These are phyloP conservation scores for Prunus padus DNA, from an alignment of 306 rosid genomes.

Conservation along the genomic window DNA sequence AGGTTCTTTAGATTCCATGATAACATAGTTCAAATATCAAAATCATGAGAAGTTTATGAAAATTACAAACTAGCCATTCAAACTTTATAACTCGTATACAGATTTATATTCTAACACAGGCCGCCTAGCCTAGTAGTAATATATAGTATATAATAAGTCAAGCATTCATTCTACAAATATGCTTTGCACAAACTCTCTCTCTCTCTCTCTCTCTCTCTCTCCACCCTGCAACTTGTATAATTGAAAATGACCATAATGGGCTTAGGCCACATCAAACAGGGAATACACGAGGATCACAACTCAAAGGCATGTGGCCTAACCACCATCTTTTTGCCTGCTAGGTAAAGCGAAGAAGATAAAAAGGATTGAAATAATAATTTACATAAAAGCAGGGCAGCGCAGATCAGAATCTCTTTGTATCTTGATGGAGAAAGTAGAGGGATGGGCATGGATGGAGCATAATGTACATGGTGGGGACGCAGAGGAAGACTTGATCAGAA, in stretches of 20 bases:
- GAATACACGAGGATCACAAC: no score
- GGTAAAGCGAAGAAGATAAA: background rate
- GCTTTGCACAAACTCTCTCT: background rate
- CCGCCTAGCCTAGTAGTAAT: no score
- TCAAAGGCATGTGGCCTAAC: background rate
- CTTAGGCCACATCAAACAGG: background rate
- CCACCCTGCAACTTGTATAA: background rate
- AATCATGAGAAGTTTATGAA: no score
- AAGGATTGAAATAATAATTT: background rate
- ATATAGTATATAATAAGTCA: background rate
- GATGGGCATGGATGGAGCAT: background rate
- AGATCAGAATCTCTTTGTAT: background rate
- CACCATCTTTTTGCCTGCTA: background rate
- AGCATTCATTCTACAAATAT: background rate
- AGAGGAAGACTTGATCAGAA: conserved; percentile 10
- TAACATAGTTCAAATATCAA: no score
- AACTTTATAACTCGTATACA: no score
- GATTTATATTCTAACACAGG: no score
- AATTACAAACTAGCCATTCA: no score
- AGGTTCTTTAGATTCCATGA: background rate
- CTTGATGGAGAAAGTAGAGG: background rate
- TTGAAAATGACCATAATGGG: background rate
- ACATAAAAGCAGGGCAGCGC: background rate
- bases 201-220: background rate
- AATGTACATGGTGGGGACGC: background rate